Evolutionary conservation across 306 rosid genomes (phyloP).

Genomic region (Trifolium dubium): DNA sequence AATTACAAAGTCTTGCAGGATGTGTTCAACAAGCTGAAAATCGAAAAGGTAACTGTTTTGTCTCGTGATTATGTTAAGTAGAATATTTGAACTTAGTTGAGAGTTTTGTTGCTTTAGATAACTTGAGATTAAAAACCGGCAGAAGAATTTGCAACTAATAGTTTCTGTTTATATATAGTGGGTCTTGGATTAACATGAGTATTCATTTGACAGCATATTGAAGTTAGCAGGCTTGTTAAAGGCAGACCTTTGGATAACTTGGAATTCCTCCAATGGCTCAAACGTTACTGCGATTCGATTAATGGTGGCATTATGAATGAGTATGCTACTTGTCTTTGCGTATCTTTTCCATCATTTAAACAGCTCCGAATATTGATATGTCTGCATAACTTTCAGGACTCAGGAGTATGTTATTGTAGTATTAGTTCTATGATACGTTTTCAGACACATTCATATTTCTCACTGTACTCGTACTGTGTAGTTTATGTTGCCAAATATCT

Average conservation of each 20-base stretch:
- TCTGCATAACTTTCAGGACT: slow-evolving; percentile 3
- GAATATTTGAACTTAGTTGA: slow-evolving; percentile 1
- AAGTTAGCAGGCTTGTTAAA: slow-evolving; percentile 95
- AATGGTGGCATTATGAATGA: slow-evolving; percentile 94
- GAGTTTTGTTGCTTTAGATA: slow-evolving; percentile 7
- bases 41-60: slow-evolving; percentile 65
- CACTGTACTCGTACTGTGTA: slow-evolving; percentile 4
- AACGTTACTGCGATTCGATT: slow-evolving; percentile 90
- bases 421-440: too few species aligned
- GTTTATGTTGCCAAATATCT: background rate
- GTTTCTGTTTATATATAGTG: slow-evolving; percentile 22
- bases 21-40: slow-evolving; percentile 84
- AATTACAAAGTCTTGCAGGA: slow-evolving; percentile 95
- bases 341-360: background rate
- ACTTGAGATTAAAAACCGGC: slow-evolving; percentile 2
- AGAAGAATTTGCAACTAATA: slow-evolving; percentile 22
- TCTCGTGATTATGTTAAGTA: slow-evolving; percentile 11
- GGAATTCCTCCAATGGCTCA: slow-evolving; percentile 98
- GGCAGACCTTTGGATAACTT: slow-evolving; percentile 95
- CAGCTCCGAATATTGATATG: slow-evolving; percentile 5
- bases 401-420: background rate
- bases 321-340: slow-evolving; percentile 47
- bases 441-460: slow-evolving; percentile 27
- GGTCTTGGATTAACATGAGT: slow-evolving; percentile 17
- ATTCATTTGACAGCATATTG: slow-evolving; percentile 69